Evolutionary conservation across 805 yeast genomes (phyloP).

Genomic region (Myxozyma sirexii): DNA sequence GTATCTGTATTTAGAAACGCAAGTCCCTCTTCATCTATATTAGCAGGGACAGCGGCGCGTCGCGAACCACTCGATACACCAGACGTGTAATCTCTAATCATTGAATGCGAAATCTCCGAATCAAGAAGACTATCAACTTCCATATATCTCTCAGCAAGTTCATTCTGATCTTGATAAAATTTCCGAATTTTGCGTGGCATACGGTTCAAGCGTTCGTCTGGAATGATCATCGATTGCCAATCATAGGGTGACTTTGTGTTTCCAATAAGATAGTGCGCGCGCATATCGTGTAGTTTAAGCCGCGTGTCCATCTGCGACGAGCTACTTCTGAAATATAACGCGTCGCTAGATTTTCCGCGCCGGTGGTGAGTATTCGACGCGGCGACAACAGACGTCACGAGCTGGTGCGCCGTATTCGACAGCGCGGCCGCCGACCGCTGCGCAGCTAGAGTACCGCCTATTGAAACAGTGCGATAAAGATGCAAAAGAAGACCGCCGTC

Average conservation of each 20-base stretch:
- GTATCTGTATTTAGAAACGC: slow-evolving; percentile 52
- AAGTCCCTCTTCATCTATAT: slow-evolving; percentile 62
- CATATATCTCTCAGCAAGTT: slow-evolving; percentile 55
- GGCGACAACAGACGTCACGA: slow-evolving; percentile 18
- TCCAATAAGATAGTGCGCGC: slow-evolving; percentile 55
- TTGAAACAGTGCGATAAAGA: slow-evolving; percentile 19
- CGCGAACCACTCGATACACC: slow-evolving; percentile 20
- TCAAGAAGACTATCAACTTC: slow-evolving; percentile 70
- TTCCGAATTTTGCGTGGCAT: slow-evolving; percentile 43
- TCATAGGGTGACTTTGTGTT: slow-evolving; percentile 44
- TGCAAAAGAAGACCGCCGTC: not conserved
- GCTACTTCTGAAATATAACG: not conserved
- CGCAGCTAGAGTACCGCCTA: slow-evolving; percentile 10
- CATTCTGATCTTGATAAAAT: slow-evolving; percentile 64
- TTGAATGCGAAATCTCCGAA: slow-evolving; percentile 66
- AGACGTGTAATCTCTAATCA: slow-evolving; percentile 60
- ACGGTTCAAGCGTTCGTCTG: slow-evolving; percentile 35
- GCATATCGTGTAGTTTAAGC: slow-evolving; percentile 46
- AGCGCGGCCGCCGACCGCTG: not conserved
- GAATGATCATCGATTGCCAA: slow-evolving; percentile 45
- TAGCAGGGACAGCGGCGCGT: slow-evolving; percentile 55
- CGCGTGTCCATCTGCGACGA: slow-evolving; percentile 19
- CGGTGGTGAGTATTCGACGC: slow-evolving; percentile 22
- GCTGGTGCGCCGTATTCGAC: slow-evolving; percentile 8
- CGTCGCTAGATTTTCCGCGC: slow-evolving; percentile 11